Evolutionary conservation across 164 flowering plant species (phyloP), one percentile per base, ranked within the genome.

Genomic region (Santalum album): DNA sequence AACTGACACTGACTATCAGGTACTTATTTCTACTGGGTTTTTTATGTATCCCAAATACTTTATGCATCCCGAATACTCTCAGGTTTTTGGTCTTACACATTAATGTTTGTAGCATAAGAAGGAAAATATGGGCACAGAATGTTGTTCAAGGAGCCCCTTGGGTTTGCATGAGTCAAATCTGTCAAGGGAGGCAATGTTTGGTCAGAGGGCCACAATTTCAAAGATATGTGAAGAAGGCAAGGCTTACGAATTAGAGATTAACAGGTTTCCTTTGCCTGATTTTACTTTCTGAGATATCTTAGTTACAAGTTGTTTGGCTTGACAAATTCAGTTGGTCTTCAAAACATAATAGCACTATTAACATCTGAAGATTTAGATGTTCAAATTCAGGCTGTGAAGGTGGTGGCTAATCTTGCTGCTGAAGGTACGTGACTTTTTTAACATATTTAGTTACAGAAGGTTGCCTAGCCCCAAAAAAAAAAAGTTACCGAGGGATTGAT

Each of bases 381-480:
- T 55, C 96, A 85, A 75, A 82, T 72, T 20, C 91, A 90, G 71
- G 94, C 95, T 42, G 80, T 83, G 53, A 90, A 87, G 66, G 82
- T 85, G 66, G 78, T 90, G 42, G 98, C 96, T 51, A 90, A 90
- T 69, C 96, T 90, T 60, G 96, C 98, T 62, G 91, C 96, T 54
- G 96, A 90, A 87, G 98, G 98, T 89, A 58, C 36, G 51, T 1
- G 45, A 22, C 29, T 16, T 46, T 57, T 45, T n/a, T n/a, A n/a
- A n/a, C n/a, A n/a, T n/a, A n/a, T n/a, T n/a, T n/a, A n/a, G n/a
- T n/a, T n/a, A n/a, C n/a, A n/a, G n/a, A n/a, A n/a, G n/a, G n/a
- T n/a, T n/a, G n/a, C n/a, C n/a, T n/a, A n/a, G n/a, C n/a, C n/a
- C n/a, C n/a, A n/a, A n/a, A n/a, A n/a, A n/a, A n/a, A n/a, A n/a